Percentiles rank a stretch among this genome's conserved stretches.
Conservation (phyloP, 345 rosid genomes). For the Brassica nigra region DNA sequence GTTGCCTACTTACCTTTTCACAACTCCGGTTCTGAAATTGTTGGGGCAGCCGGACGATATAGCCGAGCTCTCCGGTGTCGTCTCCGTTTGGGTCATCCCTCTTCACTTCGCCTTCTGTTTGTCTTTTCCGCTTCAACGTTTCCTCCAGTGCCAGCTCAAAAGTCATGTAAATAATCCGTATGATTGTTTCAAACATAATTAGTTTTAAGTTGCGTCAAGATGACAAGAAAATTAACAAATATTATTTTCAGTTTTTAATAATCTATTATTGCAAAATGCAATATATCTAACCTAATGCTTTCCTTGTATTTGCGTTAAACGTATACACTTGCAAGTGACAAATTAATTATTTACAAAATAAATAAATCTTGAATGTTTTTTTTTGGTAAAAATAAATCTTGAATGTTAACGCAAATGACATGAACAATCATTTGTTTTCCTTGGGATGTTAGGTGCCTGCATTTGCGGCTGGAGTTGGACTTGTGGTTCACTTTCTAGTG, state of each 20-base stretch:
- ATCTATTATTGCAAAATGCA: neutral
- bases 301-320: neutral
- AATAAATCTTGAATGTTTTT: too few species aligned
- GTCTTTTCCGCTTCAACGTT: slow-evolving; percentile 59
- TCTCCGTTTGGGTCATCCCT: slow-evolving; percentile 57
- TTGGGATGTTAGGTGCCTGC: neutral
- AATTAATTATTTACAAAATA: neutral
- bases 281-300: neutral
- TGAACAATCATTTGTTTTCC: neutral
- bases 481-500: neutral
- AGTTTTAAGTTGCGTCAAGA: neutral
- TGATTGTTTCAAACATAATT: neutral
- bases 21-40: slow-evolving; percentile 54
- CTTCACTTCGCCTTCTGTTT: slow-evolving; percentile 64
- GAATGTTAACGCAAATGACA: neutral
- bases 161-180: slow-evolving; percentile 21
- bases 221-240: neutral
- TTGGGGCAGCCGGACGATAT: slow-evolving; percentile 70
- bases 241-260: neutral
- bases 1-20: slow-evolving; percentile 53
- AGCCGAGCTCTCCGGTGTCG: slow-evolving; percentile 58
- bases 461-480: neutral
- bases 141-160: slow-evolving; percentile 66
- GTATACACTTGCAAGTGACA: neutral
- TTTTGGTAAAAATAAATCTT: neutral